Evolutionary conservation across 1,139 yeast species (phyloP), one percentile per base, ranked within the genome.

Genomic region (Hemisphaericaspora xylofermentans): DNA sequence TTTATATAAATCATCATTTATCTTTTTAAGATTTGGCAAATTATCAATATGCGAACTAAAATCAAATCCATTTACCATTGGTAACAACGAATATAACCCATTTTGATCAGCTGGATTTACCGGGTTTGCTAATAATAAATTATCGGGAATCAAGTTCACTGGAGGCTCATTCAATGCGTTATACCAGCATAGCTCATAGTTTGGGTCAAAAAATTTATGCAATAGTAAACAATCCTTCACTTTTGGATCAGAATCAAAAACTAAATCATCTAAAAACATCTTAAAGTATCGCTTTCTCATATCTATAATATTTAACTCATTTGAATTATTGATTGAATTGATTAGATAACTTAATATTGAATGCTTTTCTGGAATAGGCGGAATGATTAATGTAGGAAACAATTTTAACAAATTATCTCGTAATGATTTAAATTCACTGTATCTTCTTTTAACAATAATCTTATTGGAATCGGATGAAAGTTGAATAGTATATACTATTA

Each of bases 291-390:
- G 51, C 39, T 63, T 68, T 42, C 78, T 60, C 57, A 67, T 68
- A 44, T 72, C 76, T 17, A 72, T 64, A 33, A 72, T 63, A 41
- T 58, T 57, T 15, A 63, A 44, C 44, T 72, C 78, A 39, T 66
- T 64, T 37, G 66, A 51, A 43, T 56, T 64, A 45, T 70, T 67
- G 41, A 72, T 54, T 26, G 76, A 64, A 42, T 68, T 70, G 42
- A 71, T 54, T 38, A 73, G 56, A 45, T 67, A 71, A 33, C 70
- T 63, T 41, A 72, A 55, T 6, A 78, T 49, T 1, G 82, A 71
- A 50, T 78, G 84, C 48, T 78, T 78, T 48, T 76, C 82, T 0
- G 84, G 84, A 13, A 78, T 72, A 2, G 82, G 81, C 2, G 84
- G 82, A 9, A 78, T 63, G 13, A 78, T 64, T 30, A 70, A 56